phyloP scores from a whole-genome alignment of 768 basidiomycete species.

The Calvatia gigantea region DNA sequence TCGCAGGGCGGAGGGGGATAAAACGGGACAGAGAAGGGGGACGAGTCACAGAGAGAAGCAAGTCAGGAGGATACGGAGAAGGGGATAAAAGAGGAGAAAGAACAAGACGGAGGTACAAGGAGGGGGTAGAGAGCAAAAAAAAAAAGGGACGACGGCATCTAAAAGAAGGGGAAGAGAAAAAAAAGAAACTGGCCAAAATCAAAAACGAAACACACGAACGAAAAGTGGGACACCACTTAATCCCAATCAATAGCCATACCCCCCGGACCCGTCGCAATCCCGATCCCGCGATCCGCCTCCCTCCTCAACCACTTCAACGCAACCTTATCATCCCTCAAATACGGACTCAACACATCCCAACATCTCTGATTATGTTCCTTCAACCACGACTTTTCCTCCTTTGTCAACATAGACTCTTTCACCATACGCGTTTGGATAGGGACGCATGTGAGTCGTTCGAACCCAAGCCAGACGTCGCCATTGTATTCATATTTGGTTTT shows the following conservation, averaged over 20 bases:
- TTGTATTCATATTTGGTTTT: slow-evolving; percentile 72
- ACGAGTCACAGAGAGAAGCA: too few species aligned
- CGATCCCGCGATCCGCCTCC: slow-evolving; percentile 73
- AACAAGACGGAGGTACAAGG: too few species aligned
- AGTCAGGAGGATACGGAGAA: too few species aligned
- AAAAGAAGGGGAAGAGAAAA: slow-evolving; percentile 3
- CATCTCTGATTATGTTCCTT: slow-evolving; percentile 85
- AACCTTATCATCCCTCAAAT: slow-evolving; percentile 73
- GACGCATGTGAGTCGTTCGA: slow-evolving; percentile 90
- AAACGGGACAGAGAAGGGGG: too few species aligned
- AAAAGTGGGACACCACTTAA: slow-evolving; percentile 30
- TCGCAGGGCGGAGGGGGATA: too few species aligned
- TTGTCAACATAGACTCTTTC: slow-evolving; percentile 77
- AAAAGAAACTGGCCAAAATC: not conserved
- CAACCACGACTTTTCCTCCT: slow-evolving; percentile 85
- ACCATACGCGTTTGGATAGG: slow-evolving; percentile 93
- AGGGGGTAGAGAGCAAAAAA: too few species aligned
- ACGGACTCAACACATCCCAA: slow-evolving; percentile 57
- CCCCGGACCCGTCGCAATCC: slow-evolving; percentile 63
- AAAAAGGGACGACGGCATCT: too few species aligned
- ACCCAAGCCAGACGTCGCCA: slow-evolving; percentile 80
- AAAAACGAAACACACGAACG: not conserved
- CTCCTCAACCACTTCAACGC: slow-evolving; percentile 78
- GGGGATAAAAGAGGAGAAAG: too few species aligned
- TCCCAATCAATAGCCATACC: slow-evolving; percentile 82